These are phyloP conservation scores for Gigaspora rosea DNA, from an alignment of 192 early-diverging fungal species.

Conservation along the genomic window DNA sequence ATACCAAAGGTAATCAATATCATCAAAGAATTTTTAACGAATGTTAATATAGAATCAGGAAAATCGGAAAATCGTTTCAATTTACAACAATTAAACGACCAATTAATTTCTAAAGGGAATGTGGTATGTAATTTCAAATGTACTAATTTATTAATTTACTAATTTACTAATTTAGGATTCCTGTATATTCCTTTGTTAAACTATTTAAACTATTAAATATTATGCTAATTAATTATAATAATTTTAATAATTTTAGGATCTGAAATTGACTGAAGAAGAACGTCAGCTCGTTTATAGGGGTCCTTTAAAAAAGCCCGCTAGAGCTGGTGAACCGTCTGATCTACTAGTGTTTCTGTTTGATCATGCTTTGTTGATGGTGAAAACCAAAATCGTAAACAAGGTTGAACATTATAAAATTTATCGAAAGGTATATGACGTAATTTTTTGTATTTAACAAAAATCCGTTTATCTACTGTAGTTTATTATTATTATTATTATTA, in stretches of 20 bases:
- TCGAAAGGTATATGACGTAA: constrained; percentile 42
- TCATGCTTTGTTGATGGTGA: constrained; percentile 79
- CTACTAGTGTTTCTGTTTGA: constrained; percentile 85
- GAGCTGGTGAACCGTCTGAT: constrained; percentile 60
- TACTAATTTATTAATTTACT: too few species aligned
- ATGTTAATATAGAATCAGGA: constrained; percentile 87
- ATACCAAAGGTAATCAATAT: constrained; percentile 74
- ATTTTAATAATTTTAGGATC: constrained; percentile 50
- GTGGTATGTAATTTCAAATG: background rate
- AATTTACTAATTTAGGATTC: background rate
- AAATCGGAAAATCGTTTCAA: constrained; percentile 87
- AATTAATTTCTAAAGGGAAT: constrained; percentile 58
- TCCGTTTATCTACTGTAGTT: background rate
- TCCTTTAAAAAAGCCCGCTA: constrained; percentile 67
- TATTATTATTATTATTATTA: too few species aligned
- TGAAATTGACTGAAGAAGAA: constrained; percentile 71
- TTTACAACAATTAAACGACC: constrained; percentile 70
- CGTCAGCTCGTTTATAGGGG: constrained; percentile 81
- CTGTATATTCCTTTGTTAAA: too few species aligned
- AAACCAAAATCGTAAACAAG: constrained; percentile 61
- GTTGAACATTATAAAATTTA: constrained; percentile 65
- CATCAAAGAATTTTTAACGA: constrained; percentile 71
- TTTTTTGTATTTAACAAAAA: background rate
- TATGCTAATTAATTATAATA: background rate
- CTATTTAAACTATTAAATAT: background rate